Evolutionary conservation across 345 rosid species (phyloP), one percentile per base, ranked within the genome.

Genomic region (Bruguiera sexangula): DNA sequence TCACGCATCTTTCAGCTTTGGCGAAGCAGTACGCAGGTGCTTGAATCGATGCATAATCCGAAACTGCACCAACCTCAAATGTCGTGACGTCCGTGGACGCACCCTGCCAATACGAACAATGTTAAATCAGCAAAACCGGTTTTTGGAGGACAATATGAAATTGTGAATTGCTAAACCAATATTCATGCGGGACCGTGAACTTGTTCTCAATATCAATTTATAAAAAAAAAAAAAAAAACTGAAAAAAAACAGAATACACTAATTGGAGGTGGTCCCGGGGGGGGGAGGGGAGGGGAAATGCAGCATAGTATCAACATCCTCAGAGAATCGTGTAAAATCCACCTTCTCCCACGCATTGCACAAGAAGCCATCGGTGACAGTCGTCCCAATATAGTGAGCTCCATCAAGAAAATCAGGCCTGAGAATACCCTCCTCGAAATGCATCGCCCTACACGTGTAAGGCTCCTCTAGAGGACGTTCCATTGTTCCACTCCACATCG

Each of bases 291-390:
- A 36, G 39, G 9, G 68, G 55, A 79, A 81, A 4, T 77, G 82
- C 70, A 62, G 65, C 36, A 65, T 70, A 2, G 81, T 73, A 6
- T 13, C 6, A 61, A 73, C 79, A 79, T 78, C 85, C 48, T 82
- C 85, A 21, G 70, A 79, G 63, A 79, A 79, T 79, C 80, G 70
- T 9, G 79, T 73, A n/a, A 74, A 73, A 57, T 82, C 82, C 11
- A 71, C 72, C 63, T 79, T 82, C 80, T 82, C 82, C 82, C 85
- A 82, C 21, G 62, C 77, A 62, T 79, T 68, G 46, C 82, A 76
- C 69, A 82, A 53, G 50, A 76, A 76, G 15, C 85, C 85, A 71
- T 82, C 85, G 16, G 70, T 57, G 10, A 65, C 48, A 29, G 26
- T 20, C 11, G 81, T 79, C 27, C 82, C 85, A 2, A 82, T 51